phyloP scores from a whole-genome alignment of 2,329 filamentous ascomycete genomes.

The Aspergillus spinulosporus region DNA sequence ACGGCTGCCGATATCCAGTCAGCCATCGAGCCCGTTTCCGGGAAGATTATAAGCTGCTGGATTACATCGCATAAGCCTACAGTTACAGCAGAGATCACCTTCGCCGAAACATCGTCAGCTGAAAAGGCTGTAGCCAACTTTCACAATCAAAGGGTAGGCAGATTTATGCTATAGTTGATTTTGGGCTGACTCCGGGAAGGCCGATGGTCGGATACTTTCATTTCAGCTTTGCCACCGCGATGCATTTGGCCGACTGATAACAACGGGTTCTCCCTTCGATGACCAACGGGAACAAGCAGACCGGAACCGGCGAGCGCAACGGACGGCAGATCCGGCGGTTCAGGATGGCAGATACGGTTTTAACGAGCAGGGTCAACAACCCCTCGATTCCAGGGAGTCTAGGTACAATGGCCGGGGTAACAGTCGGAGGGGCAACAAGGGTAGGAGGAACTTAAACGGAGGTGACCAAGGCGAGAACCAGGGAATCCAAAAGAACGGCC shows the following conservation, averaged over 20 bases:
- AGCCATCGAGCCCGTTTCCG: conserved; percentile 56
- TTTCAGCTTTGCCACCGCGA: conserved; percentile 47
- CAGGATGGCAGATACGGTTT: conserved; percentile 46
- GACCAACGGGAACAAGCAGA: conserved; percentile 43
- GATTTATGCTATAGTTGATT: neutral
- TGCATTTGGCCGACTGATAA: conserved; percentile 18
- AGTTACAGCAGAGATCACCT: conserved; percentile 62
- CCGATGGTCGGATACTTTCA: conserved; percentile 61
- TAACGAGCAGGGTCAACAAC: conserved; percentile 24
- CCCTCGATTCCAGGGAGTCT: conserved; percentile 4
- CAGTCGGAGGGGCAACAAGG: conserved; percentile 19
- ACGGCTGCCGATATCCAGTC: conserved; percentile 66
- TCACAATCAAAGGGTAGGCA: conserved; percentile 60
- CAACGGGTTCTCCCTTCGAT: conserved; percentile 30
- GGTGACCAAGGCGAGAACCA: conserved; percentile 16
- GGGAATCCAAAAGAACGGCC: conserved; percentile 24
- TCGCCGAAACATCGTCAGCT: conserved; percentile 55
- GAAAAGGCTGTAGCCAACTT: conserved; percentile 62
- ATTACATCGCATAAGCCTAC: conserved; percentile 55
- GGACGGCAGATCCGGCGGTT: conserved; percentile 35
- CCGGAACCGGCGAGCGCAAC: conserved; percentile 39
- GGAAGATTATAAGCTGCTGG: conserved; percentile 55
- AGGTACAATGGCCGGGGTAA: conserved; percentile 16
- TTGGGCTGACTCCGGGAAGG: conserved; percentile 42
- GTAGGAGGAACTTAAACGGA: conserved; percentile 16